phyloP scores from a whole-genome alignment of 2,329 filamentous ascomycete genomes.

The Paecilomyces sp. region DNA sequence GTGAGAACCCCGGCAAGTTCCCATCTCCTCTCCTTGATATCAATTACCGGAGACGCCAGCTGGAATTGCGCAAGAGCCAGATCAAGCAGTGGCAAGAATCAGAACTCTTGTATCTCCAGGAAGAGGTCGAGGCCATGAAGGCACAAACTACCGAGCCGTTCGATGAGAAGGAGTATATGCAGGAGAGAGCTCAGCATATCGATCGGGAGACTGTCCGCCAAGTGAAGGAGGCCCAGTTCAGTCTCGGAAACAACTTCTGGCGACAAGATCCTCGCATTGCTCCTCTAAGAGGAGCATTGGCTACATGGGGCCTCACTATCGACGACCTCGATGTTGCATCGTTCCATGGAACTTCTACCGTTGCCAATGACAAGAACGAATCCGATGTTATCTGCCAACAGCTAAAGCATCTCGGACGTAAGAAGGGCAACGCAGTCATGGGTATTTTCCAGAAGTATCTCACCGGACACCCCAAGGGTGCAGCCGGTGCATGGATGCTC shows the following conservation, averaged over 20 bases:
- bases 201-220: conserved; percentile 81
- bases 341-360: conserved; percentile 97
- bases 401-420: conserved; percentile 85
- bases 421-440: conserved; percentile 91
- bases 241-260: conserved; percentile 98
- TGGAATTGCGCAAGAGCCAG: conserved; percentile 86
- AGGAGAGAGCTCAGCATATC: conserved; percentile 79
- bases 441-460: conserved; percentile 99
- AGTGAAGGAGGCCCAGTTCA: conserved; percentile 85
- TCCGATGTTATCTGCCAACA: conserved; percentile 96
- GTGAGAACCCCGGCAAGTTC: conserved; percentile 85
- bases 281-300: conserved; percentile 88
- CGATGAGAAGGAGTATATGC: conserved; percentile 74
- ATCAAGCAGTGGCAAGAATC: conserved; percentile 97
- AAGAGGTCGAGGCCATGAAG: conserved; percentile 89
- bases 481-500: conserved; percentile 99
- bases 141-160: conserved; percentile 63
- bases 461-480: conserved; percentile 98
- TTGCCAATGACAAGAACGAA: conserved; percentile 99
- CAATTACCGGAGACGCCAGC: conserved; percentile 91
- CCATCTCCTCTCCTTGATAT: conserved; percentile 94
- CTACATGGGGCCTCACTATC: conserved; percentile 95
- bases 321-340: conserved; percentile 93
- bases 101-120: conserved; percentile 84
- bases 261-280: conserved; percentile 90